Evolutionary conservation across 805 yeast genomes (phyloP).

Genomic region (Candida methanosorbosa): DNA sequence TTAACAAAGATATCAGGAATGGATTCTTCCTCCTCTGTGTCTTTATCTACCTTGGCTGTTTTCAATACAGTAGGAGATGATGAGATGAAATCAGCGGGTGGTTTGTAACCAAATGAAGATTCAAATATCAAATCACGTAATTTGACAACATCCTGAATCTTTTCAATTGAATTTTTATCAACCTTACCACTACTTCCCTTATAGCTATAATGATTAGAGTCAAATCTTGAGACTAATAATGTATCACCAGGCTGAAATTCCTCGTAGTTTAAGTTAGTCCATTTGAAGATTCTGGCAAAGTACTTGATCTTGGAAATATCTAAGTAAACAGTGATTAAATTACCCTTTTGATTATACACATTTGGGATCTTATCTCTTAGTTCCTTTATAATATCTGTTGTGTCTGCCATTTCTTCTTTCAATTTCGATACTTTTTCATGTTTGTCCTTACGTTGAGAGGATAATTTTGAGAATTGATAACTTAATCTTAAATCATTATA

Average conservation of each 20-base stretch:
- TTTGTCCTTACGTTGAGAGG: constrained; percentile 26
- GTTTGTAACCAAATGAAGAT: neutral
- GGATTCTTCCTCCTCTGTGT: neutral
- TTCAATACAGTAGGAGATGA: neutral
- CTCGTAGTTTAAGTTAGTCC: constrained; percentile 28
- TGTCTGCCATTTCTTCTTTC: constrained; percentile 33
- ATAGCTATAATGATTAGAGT: constrained; percentile 7
- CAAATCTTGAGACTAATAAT: constrained; percentile 37
- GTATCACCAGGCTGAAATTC: constrained; percentile 44
- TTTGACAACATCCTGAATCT: constrained; percentile 4
- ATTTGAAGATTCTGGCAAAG: constrained; percentile 16
- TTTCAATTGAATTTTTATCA: constrained; percentile 5
- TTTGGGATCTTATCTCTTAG: constrained; percentile 45
- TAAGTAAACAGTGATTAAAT: constrained; percentile 34
- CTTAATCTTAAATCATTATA: constrained; percentile 29
- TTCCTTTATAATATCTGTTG: constrained; percentile 34
- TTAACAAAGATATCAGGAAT: too few relatives aligned
- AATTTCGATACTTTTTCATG: constrained; percentile 32
- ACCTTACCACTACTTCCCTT: constrained; percentile 10
- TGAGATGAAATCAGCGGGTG: neutral
- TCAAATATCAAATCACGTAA: constrained; percentile 4
- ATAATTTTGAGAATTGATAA: constrained; percentile 28
- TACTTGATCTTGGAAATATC: constrained; percentile 31
- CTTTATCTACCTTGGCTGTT: too few relatives aligned
- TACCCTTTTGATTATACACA: constrained; percentile 24